A percentile compares a stretch with the other conserved stretches of the same genome.
phyloP scores from a whole-genome alignment of 1,139 yeast species.

The Candida sanyaensis region DNA sequence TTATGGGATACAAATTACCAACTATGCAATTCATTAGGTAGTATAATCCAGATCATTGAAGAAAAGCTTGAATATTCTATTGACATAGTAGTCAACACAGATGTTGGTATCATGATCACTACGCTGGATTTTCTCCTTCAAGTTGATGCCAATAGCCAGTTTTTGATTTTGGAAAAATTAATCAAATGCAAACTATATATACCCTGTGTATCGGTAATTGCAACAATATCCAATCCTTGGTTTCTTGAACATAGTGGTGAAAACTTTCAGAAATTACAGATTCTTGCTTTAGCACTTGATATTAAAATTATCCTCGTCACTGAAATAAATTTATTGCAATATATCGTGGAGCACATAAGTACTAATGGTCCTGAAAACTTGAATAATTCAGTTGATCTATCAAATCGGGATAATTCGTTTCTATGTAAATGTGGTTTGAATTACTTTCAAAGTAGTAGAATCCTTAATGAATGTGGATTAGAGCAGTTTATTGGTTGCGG shows the following conservation, averaged over 20 bases:
- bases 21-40: slow-evolving; percentile 1
- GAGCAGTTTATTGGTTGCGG: slow-evolving; percentile 6
- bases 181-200: slow-evolving; percentile 7
- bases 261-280: slow-evolving; percentile 10
- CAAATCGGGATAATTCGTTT: slow-evolving; percentile 6
- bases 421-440: slow-evolving; percentile 14
- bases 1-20: slow-evolving; percentile 9
- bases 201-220: slow-evolving; percentile 8
- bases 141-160: slow-evolving; percentile 6
- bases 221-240: slow-evolving; percentile 3
- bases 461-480: slow-evolving; percentile 7
- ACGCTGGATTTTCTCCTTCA: slow-evolving; percentile 11
- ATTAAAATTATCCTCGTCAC: slow-evolving; percentile 9
- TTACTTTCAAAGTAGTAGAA: slow-evolving; percentile 11
- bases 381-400: not conserved
- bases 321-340: slow-evolving; percentile 2
- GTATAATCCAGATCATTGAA: slow-evolving; percentile 7
- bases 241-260: slow-evolving; percentile 10
- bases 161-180: slow-evolving; percentile 8
- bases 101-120: slow-evolving; percentile 10
- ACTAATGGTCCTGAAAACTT: slow-evolving; percentile 8
- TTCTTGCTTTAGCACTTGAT: slow-evolving; percentile 10
- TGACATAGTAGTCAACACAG: slow-evolving; percentile 13
- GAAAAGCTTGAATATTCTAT: slow-evolving; percentile 6
- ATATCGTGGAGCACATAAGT: slow-evolving; percentile 9